phyloP scores from a whole-genome alignment of 2,329 filamentous ascomycete species.

The Pezicula carpinea region DNA sequence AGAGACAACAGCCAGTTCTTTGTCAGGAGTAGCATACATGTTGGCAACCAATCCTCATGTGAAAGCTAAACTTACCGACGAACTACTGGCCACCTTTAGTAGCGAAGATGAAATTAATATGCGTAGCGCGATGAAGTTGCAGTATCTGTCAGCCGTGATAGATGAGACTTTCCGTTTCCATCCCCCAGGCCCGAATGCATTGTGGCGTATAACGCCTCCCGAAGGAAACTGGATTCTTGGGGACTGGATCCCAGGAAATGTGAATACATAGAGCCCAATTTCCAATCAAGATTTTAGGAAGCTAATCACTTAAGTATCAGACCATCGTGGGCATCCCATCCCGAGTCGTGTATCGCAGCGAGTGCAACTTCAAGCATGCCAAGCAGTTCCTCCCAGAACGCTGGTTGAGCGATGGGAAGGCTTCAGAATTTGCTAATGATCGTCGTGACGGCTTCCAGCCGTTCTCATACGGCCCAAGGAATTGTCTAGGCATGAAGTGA shows the following conservation, averaged over 20 bases:
- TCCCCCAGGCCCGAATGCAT: not conserved
- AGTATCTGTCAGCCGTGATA: conserved; percentile 31
- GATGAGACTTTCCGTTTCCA: conserved; percentile 8
- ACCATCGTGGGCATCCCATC: not conserved
- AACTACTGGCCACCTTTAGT: conserved; percentile 27
- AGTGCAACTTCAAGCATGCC: not conserved
- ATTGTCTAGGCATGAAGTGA: conserved; percentile 1
- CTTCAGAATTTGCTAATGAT: conserved; percentile 1
- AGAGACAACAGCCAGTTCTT: conserved; percentile 28
- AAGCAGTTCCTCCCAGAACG: conserved; percentile 1
- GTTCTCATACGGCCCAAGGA: conserved; percentile 1
- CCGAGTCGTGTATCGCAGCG: not conserved
- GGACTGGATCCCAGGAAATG: not conserved
- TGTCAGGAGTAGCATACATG: conserved; percentile 15
- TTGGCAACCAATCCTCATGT: conserved; percentile 1
- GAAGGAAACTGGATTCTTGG: not conserved
- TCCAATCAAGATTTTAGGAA: not conserved
- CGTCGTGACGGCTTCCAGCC: not conserved
- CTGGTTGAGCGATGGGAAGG: not conserved
- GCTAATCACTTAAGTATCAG: not conserved
- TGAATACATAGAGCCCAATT: not conserved
- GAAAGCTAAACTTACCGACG: conserved; percentile 21
- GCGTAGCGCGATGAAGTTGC: conserved; percentile 19
- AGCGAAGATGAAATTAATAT: conserved; percentile 29
- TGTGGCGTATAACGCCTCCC: not conserved